Percentiles rank a stretch among this genome's conserved stretches.
Conservation (phyloP, 1,284 basidiomycete species). For the Trametes polyzona region DNA sequence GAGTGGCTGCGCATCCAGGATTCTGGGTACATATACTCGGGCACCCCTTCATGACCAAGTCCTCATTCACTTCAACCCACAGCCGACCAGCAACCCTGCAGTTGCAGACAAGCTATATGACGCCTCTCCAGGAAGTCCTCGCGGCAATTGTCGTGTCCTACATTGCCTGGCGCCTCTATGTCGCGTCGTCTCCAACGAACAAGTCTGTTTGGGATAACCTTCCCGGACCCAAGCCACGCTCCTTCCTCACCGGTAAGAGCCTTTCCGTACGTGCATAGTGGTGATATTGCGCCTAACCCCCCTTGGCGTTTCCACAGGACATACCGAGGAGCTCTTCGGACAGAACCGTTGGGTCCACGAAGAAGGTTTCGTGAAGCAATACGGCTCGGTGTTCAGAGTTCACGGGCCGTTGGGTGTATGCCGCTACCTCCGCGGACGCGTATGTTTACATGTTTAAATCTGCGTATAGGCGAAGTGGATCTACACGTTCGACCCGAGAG, state of each 20-base stretch:
- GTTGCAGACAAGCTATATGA: neutral
- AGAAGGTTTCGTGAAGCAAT: slow-evolving; percentile 15
- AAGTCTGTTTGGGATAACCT: slow-evolving; percentile 11
- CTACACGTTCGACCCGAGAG: neutral
- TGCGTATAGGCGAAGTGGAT: neutral
- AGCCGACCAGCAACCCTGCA: too few relatives aligned
- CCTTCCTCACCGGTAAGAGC: slow-evolving; percentile 3
- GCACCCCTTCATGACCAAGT: too few relatives aligned
- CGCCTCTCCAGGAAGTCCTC: neutral
- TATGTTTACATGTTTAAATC: too few relatives aligned
- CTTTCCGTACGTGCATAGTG: neutral
- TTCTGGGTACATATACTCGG: too few relatives aligned
- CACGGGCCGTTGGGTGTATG: neutral
- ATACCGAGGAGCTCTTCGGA: slow-evolving; percentile 19
- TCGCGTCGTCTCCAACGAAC: neutral
- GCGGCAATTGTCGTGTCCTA: neutral
- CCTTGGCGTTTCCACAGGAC: slow-evolving; percentile 15
- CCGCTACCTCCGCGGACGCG: too few relatives aligned
- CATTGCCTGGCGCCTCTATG: neutral
- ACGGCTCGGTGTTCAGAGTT: slow-evolving; percentile 18
- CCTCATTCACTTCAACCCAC: too few relatives aligned
- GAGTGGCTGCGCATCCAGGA: too few relatives aligned
- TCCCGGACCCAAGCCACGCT: slow-evolving; percentile 11
- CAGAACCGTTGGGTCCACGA: slow-evolving; percentile 24
- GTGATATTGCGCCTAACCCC: too few relatives aligned